These are phyloP conservation scores for Annona cherimola DNA, from an alignment of 164 flowering plant genomes.

Conservation along the genomic window DNA sequence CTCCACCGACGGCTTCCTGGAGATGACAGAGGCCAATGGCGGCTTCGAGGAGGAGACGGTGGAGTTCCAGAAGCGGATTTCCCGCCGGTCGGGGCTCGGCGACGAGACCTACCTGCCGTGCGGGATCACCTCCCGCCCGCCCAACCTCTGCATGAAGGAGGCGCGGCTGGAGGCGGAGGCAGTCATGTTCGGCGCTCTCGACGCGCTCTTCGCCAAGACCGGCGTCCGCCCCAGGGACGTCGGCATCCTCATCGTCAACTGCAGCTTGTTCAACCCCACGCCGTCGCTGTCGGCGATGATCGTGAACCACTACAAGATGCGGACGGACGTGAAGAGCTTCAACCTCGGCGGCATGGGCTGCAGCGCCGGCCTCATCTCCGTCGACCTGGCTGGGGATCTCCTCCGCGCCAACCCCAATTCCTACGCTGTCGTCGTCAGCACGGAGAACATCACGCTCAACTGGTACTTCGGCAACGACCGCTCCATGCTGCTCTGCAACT, in stretches of 20 bases:
- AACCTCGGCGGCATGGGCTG: slow-evolving; percentile 96
- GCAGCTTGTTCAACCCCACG: slow-evolving; percentile 78
- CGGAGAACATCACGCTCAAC: slow-evolving; percentile 70
- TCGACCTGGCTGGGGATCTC: slow-evolving; percentile 66
- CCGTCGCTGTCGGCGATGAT: slow-evolving; percentile 88
- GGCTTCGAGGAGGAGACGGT: slow-evolving; percentile 49
- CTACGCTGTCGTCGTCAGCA: slow-evolving; percentile 69
- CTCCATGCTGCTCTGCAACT: slow-evolving; percentile 80
- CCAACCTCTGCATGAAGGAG: slow-evolving; percentile 46
- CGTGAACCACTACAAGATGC: slow-evolving; percentile 74
- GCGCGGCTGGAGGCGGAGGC: slow-evolving; percentile 74
- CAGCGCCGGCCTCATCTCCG: slow-evolving; percentile 73
- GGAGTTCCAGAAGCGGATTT: slow-evolving; percentile 46
- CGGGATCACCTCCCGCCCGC: slow-evolving; percentile 57
- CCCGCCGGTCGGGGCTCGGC: slow-evolving; percentile 61
- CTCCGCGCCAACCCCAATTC: slow-evolving; percentile 53
- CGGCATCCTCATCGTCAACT: slow-evolving; percentile 68
- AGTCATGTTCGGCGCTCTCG: slow-evolving; percentile 73
- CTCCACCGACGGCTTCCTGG: slow-evolving; percentile 44
- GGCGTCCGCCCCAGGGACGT: slow-evolving; percentile 47
- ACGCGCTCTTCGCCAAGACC: slow-evolving; percentile 56
- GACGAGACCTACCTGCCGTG: slow-evolving; percentile 69
- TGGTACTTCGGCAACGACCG: slow-evolving; percentile 82
- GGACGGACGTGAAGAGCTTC: slow-evolving; percentile 57
- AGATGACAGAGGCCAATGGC: slow-evolving; percentile 52